These are phyloP conservation scores for Ganoderma lingzhi DNA, from an alignment of 1,284 basidiomycete genomes.

Conservation along the genomic window DNA sequence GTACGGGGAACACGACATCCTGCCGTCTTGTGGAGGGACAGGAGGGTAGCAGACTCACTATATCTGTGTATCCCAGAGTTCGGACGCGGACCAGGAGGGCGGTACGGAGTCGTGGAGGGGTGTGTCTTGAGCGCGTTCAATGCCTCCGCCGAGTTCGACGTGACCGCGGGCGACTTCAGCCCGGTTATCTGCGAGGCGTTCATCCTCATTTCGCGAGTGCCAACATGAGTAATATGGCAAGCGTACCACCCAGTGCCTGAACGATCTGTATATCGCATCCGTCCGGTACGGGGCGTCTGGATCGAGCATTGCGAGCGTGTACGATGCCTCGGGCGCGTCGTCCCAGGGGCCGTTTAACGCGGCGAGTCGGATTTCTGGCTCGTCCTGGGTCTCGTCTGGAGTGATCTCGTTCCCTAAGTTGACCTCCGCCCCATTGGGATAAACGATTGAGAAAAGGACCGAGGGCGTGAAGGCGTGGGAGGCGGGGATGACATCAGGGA, in stretches of 20 bases:
- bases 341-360: slow-evolving; percentile 51
- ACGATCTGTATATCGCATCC: slow-evolving; percentile 63
- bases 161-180: slow-evolving; percentile 53
- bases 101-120: slow-evolving; percentile 62
- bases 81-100: slow-evolving; percentile 63
- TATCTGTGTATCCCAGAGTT: slow-evolving; percentile 68
- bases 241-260: slow-evolving; percentile 74
- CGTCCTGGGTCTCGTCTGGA: slow-evolving; percentile 55
- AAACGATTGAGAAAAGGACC: slow-evolving; percentile 60
- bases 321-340: slow-evolving; percentile 49
- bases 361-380: slow-evolving; percentile 59
- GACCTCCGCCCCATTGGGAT: slow-evolving; percentile 58
- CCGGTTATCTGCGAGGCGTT: slow-evolving; percentile 59
- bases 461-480: slow-evolving; percentile 51
- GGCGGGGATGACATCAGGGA: slow-evolving; percentile 63
- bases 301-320: slow-evolving; percentile 74
- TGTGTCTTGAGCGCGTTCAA: slow-evolving; percentile 53
- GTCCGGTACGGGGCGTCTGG: slow-evolving; percentile 69
- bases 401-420: slow-evolving; percentile 58
- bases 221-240: not conserved
- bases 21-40: not conserved
- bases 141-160: slow-evolving; percentile 43
- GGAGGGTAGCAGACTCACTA: slow-evolving; percentile 45
- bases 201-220: not conserved
- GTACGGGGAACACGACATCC: not conserved